phyloP scores from a whole-genome alignment of 108 stramenopile species.

The Cyclotella distinguenda region DNA sequence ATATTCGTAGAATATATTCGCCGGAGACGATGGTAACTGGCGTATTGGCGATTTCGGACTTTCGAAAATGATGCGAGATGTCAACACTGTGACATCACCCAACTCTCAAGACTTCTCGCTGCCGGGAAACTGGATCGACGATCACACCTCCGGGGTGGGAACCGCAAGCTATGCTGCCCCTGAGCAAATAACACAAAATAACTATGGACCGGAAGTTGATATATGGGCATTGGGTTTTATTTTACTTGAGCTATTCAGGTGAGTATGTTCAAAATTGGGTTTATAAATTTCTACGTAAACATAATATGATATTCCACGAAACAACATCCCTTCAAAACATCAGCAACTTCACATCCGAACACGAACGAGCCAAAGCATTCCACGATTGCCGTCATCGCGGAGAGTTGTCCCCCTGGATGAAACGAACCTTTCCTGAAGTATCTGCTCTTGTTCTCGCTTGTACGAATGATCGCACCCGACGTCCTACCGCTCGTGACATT shows the following conservation, averaged over 20 bases:
- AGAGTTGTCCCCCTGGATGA: conserved; percentile 51
- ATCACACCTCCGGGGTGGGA: conserved; percentile 85
- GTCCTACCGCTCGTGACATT: conserved; percentile 68
- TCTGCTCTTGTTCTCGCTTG: conserved; percentile 62
- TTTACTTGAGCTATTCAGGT: conserved; percentile 89
- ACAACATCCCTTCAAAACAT: too few relatives aligned
- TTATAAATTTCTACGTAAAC: too few relatives aligned
- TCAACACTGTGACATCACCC: conserved; percentile 4
- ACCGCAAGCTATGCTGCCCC: conserved; percentile 94
- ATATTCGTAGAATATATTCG: conserved; percentile 82
- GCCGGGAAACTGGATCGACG: conserved; percentile 1
- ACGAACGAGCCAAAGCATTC: conserved; percentile 83
- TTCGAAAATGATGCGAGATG: conserved; percentile 56
- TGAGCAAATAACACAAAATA: conserved; percentile 75
- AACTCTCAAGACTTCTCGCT: conserved; percentile 14
- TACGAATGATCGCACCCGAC: conserved; percentile 49
- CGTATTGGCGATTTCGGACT: conserved; percentile 96
- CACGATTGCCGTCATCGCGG: conserved; percentile 58
- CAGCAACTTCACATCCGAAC: conserved; percentile 84
- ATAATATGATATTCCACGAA: too few relatives aligned
- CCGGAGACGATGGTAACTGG: conserved; percentile 59
- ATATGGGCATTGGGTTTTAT: conserved; percentile 93
- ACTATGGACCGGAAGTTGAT: conserved; percentile 89
- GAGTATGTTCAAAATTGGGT: too few relatives aligned
- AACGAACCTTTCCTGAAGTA: conserved; percentile 53